Evolutionary conservation across 2,329 filamentous ascomycete species (phyloP), one percentile per base, ranked within the genome.

Genomic region (Cladosporium sp.): DNA sequence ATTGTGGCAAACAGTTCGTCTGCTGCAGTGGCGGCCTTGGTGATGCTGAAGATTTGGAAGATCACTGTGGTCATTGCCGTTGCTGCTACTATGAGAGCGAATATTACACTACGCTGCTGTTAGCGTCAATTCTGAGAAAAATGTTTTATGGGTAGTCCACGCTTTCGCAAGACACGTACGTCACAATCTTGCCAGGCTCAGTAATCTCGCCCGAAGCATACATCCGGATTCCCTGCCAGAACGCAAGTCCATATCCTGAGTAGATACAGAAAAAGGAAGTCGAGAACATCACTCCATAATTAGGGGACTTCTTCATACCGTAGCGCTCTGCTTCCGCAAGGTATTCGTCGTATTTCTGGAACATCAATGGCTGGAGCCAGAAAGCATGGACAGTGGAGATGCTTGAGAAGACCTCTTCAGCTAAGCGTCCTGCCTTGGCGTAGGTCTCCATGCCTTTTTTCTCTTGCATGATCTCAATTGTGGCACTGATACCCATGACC

Each of bases 371-470:
- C 32, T 73, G 69, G 3, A 74, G 68, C 54, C 75, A 74, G 57
- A 79, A 79, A 1, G 74, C 74, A 44, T 72, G 69, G 8, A 80
- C 73, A 0, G 74, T 79, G 2, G 72, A 69, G 54, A 80, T 74
- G 0, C 74, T 76, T 7, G 70, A 70, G 37, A 80, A 68, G 0
- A 75, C 73, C 54, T 80, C 77, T 61, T 79, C 74, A 1, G 77
- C 76, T 3, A 79, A 63, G 6, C 69, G 66, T 1, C 70, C 72
- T 4, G 73, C 75, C 53, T 69, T 66, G 7, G 72, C 72, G 54
- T 72, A 74, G n/a, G 75, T 68, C 1, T 63, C 55, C 45, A 41
- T 45, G n/a, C 40, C 38, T 13, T 53, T 56, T 33, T 52, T 56
- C 16, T 51, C 43, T 35, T 53, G 43, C 4, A 41, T 44, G 16